Conservation (phyloP, 345 rosid genomes). For the Cardamine occulta region DNA sequence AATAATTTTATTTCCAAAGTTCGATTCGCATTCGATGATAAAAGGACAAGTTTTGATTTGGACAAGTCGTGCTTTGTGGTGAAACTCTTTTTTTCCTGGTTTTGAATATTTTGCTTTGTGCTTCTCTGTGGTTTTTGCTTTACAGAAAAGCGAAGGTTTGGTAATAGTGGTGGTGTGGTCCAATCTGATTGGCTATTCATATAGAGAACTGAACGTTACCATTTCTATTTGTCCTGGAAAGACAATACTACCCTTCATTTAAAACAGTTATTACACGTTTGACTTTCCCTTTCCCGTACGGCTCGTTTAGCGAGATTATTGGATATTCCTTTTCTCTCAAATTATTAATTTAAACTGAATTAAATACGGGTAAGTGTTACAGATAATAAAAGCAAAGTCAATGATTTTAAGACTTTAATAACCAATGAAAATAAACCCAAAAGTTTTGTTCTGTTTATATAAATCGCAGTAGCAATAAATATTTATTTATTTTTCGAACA, state of each 20-base stretch:
- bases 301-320: neutral
- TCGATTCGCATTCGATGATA: neutral
- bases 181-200: conserved; percentile 22
- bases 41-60: conserved; percentile 23
- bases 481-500: conserved; percentile 3
- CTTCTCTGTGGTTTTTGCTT: conserved; percentile 29
- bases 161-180: conserved; percentile 35
- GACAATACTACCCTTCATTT: conserved; percentile 1
- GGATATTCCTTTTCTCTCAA: conserved; percentile 31
- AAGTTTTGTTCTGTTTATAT: neutral
- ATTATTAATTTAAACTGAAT: neutral
- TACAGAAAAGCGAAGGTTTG: conserved; percentile 40
- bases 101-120: conserved; percentile 12
- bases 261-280: conserved; percentile 30
- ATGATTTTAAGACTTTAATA: conserved; percentile 1
- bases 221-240: neutral
- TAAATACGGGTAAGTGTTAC: neutral
- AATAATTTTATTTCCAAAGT: conserved; percentile 11
- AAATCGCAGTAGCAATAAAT: conserved; percentile 2
- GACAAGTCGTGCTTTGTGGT: conserved; percentile 36
- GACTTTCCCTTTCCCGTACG: conserved; percentile 34
- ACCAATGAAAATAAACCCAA: conserved; percentile 1
- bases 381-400: conserved; percentile 14
- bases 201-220: conserved; percentile 34
- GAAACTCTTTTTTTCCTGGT: neutral